Percentiles rank a stretch among this genome's conserved stretches.
phyloP scores from a whole-genome alignment of 2,329 filamentous ascomycete species.

The Ilyonectria destructans region DNA sequence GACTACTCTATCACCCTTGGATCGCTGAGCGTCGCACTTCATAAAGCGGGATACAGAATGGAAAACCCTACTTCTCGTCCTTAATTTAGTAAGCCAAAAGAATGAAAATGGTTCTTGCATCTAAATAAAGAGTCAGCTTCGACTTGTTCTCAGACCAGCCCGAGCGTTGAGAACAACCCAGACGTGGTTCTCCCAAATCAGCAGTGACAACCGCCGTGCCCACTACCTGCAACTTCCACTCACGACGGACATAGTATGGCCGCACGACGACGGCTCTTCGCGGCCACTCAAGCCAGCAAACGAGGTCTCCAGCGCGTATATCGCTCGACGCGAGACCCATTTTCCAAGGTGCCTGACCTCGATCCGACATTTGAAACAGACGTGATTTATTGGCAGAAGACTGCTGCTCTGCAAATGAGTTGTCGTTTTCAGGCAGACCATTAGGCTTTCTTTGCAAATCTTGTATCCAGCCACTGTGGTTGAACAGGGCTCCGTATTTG shows the following conservation, averaged over 20 bases:
- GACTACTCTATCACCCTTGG: too few species aligned
- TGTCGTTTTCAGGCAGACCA: background rate
- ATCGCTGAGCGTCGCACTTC: too few species aligned
- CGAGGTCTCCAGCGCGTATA: constrained; percentile 1
- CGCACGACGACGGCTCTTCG: constrained; percentile 18
- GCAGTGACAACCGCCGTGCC: constrained; percentile 15
- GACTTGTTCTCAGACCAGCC: background rate
- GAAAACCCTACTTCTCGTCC: too few species aligned
- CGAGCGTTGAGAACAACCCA: background rate
- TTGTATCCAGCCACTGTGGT: background rate
- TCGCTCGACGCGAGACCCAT: constrained; percentile 12
- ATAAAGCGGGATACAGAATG: too few species aligned
- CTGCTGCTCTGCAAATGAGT: background rate
- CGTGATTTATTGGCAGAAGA: background rate
- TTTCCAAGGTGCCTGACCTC: constrained; percentile 11
- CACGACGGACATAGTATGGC: background rate
- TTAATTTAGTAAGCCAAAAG: too few species aligned
- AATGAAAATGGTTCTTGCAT: constrained; percentile 15
- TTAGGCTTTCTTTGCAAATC: background rate
- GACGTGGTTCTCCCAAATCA: background rate
- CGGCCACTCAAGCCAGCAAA: constrained; percentile 10
- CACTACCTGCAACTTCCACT: constrained; percentile 15
- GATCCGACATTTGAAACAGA: constrained; percentile 2
- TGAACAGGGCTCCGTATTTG: background rate
- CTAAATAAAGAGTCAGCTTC: background rate